These are phyloP conservation scores for Alternaria viburni DNA, from an alignment of 2,329 filamentous ascomycete genomes.

Conservation along the genomic window DNA sequence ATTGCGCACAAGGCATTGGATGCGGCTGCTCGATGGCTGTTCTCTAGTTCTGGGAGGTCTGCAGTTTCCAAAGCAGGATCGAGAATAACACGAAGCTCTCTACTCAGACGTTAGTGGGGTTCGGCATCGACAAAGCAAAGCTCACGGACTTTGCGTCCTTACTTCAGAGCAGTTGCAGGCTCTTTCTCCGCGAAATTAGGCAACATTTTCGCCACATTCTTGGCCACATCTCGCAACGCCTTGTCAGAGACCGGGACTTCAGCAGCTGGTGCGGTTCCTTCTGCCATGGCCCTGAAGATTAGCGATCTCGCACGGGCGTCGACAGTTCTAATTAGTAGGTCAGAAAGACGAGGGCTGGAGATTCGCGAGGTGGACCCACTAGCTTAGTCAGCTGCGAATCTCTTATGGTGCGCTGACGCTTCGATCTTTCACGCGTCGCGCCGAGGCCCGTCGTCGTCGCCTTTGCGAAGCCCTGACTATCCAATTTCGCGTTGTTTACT, in stretches of 20 bases:
- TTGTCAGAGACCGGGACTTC: slow-evolving; percentile 33
- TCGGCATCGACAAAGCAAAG: slow-evolving; percentile 19
- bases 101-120: slow-evolving; percentile 29
- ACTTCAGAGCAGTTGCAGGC: slow-evolving; percentile 40
- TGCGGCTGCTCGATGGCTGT: slow-evolving; percentile 53
- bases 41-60: slow-evolving; percentile 36
- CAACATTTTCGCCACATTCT: slow-evolving; percentile 31
- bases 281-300: slow-evolving; percentile 12
- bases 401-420: not conserved
- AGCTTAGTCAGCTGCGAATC: slow-evolving; percentile 7
- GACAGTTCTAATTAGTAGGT: not conserved
- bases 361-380: slow-evolving; percentile 1
- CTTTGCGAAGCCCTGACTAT: not conserved
- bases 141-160: slow-evolving; percentile 47
- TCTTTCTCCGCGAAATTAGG: slow-evolving; percentile 35
- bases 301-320: not conserved
- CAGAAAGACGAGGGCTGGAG: slow-evolving; percentile 1
- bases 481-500: not conserved
- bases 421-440: not conserved
- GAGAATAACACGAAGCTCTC: slow-evolving; percentile 36
- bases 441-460: not conserved
- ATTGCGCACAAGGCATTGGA: slow-evolving; percentile 56
- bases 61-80: slow-evolving; percentile 43
- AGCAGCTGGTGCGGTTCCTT: not conserved
- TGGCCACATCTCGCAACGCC: slow-evolving; percentile 34